Base-by-base conservation (phyloP, 176 grass and related monocot species). In the Avena insularis region DNA sequence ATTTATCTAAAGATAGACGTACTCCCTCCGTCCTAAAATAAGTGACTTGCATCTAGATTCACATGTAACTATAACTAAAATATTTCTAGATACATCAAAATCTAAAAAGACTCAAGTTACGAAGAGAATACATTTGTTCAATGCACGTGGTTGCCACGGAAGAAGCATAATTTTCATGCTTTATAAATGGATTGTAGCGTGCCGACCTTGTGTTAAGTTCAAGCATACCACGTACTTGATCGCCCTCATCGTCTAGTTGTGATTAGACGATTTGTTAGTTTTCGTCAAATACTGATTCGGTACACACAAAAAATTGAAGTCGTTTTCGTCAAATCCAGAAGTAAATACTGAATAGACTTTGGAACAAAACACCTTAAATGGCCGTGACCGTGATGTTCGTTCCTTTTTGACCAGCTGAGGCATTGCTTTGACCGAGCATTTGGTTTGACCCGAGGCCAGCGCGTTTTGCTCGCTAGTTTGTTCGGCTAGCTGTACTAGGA, bases 341-440 rank as follows among this genome's bases (percentile, higher is more conserved):
- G 68, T 57, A 71, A 73, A 84, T 50, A 60, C 53, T 33, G 68
- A 83, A 71, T 53, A 36, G 81, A 72, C 81, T 54, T 57, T 57
- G 33, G 51, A 73, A 60, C 68, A 27, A 57, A 57, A 71, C 53
- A 2, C 53, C 68, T 59, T 75, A 49, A 75, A 74, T 75, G 40
- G 71, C 58, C 55, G 55, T 33, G 60, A 50, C 58, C 38, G 27
- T 77, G 40, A 74, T 5, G 71, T 31, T 47, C 45, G 55, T 35
- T 27, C 20, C 46, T 17, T 83, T 83, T 83, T 59, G 68, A 83
- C 54, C 68, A 56, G 36, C 68, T 6, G 53, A 60, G 14, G 14
- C 15, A 31, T 31, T 23, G 8, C 21, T 84, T 74, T 75, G 56
- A 84, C 70, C 43, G 6, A 20, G 5, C 38, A 31, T 75, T 62